Conservation (phyloP, 1,139 yeast species). For the Sugiyamaella grinbergsii region DNA sequence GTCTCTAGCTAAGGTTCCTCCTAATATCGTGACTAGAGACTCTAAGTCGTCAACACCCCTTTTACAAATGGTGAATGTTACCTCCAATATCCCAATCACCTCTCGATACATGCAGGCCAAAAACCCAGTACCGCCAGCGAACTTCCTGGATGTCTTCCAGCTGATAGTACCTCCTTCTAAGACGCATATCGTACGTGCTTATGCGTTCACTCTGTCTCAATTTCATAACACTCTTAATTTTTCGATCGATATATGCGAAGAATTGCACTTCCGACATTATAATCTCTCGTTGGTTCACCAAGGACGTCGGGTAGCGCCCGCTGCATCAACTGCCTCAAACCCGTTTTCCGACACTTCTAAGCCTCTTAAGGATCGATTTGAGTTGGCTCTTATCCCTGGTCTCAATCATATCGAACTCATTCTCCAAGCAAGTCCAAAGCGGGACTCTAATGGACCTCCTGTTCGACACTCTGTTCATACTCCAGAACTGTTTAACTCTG, state of each 20-base stretch:
- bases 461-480: slow-evolving; percentile 23
- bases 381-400: slow-evolving; percentile 35
- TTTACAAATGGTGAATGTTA: slow-evolving; percentile 35
- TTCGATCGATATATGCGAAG: slow-evolving; percentile 36
- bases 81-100: slow-evolving; percentile 35
- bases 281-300: slow-evolving; percentile 33
- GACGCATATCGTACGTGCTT: slow-evolving; percentile 36
- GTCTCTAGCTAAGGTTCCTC: slow-evolving; percentile 1
- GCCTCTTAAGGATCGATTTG: slow-evolving; percentile 35
- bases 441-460: slow-evolving; percentile 23
- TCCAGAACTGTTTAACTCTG: slow-evolving; percentile 16
- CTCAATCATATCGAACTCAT: slow-evolving; percentile 37
- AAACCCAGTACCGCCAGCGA: slow-evolving; percentile 31
- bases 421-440: slow-evolving; percentile 26
- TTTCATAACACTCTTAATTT: slow-evolving; percentile 40
- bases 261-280: slow-evolving; percentile 36
- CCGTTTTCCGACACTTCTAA: slow-evolving; percentile 35
- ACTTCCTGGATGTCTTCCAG: slow-evolving; percentile 37
- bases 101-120: slow-evolving; percentile 33
- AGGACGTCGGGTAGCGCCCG: slow-evolving; percentile 32
- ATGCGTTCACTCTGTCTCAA: slow-evolving; percentile 39
- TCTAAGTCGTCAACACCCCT: slow-evolving; percentile 19
- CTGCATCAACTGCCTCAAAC: slow-evolving; percentile 33
- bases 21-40: slow-evolving; percentile 2
- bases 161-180: slow-evolving; percentile 38